Conservation (phyloP, 2,329 filamentous ascomycete genomes). For the Beauveria asiatica region DNA sequence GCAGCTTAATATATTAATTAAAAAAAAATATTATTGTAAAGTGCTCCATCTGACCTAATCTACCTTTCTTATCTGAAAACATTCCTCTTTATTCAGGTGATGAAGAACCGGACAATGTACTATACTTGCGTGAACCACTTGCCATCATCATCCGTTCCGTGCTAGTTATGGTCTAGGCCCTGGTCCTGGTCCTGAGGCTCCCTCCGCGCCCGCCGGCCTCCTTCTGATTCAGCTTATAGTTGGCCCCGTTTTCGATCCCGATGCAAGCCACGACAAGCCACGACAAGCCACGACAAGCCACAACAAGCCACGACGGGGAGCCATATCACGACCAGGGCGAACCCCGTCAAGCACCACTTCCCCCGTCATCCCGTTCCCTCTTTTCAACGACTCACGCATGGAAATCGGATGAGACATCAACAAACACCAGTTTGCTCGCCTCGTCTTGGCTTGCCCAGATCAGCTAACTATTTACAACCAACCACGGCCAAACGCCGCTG, state of each 20-base stretch:
- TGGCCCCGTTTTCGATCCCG: constrained; percentile 4
- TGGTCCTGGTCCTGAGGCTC: background rate
- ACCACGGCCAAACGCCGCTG: too few relatives aligned
- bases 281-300: background rate
- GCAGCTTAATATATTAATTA: background rate
- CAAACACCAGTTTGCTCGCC: background rate
- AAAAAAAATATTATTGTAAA: background rate
- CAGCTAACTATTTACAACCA: too few relatives aligned
- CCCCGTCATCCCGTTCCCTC: background rate
- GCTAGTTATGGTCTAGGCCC: background rate
- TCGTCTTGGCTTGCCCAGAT: background rate
- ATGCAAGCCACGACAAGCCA: background rate
- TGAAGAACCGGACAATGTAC: background rate
- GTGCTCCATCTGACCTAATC: background rate
- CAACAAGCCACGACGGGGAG: background rate
- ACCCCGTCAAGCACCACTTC: background rate
- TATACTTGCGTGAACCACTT: too few relatives aligned
- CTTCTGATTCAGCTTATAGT: constrained; percentile 9
- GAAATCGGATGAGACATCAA: background rate
- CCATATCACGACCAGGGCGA: background rate
- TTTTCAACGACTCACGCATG: background rate
- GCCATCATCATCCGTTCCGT: too few relatives aligned
- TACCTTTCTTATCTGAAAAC: background rate
- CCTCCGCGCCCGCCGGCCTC: background rate
- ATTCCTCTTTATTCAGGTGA: background rate